phyloP scores from a whole-genome alignment of 75 land plant genomes.

The Sequoia sempervirens region DNA sequence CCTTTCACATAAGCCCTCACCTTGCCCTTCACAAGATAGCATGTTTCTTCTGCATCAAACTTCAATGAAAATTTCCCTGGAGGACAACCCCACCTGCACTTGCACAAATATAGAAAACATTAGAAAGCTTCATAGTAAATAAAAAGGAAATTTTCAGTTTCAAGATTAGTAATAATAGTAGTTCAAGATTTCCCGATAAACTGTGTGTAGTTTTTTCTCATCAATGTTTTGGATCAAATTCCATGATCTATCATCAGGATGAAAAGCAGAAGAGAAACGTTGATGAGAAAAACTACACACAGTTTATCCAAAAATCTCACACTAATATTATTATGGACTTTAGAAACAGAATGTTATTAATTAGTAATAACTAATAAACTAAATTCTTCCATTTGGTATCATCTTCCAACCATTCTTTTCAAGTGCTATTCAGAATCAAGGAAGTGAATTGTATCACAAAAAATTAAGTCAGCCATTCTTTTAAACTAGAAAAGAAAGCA shows the following conservation, averaged over 20 bases:
- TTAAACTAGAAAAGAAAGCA: neutral
- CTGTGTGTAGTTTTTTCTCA: too few relatives aligned
- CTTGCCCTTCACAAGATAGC: conserved; percentile 37
- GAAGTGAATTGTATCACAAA: neutral
- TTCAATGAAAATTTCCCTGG: conserved; percentile 44
- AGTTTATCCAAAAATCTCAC: too few relatives aligned
- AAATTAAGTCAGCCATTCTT: neutral
- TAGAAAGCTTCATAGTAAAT: neutral
- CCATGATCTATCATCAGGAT: too few relatives aligned
- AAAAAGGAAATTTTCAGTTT: too few relatives aligned
- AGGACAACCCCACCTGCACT: conserved; percentile 49
- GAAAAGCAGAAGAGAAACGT: too few relatives aligned
- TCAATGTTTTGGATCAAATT: too few relatives aligned
- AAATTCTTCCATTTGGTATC: neutral
- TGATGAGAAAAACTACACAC: too few relatives aligned
- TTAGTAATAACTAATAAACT: neutral
- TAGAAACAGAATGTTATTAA: too few relatives aligned
- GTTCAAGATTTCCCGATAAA: neutral
- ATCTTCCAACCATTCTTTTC: neutral
- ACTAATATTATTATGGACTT: too few relatives aligned
- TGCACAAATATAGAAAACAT: neutral
- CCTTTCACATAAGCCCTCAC: conserved; percentile 38
- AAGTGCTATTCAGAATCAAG: neutral
- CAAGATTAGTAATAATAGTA: neutral
- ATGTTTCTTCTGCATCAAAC: conserved; percentile 42